Base-by-base conservation (phyloP, 1,139 yeast genomes). In the Geotrichum restrictum region DNA sequence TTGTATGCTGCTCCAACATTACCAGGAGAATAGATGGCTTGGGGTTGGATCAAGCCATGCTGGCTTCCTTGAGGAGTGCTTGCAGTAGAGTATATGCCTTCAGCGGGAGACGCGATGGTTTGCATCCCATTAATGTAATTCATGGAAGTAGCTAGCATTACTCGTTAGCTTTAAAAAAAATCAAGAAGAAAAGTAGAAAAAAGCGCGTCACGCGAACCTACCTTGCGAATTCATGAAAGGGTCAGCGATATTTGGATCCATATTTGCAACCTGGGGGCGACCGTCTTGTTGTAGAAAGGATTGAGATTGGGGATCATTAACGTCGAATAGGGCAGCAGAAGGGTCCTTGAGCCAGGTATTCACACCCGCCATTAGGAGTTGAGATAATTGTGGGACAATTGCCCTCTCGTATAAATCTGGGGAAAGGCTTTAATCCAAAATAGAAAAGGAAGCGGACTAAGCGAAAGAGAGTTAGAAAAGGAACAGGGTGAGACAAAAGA, bases 341-440 rank as follows among this genome's bases (percentile, higher is more conserved):
- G 49, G 39, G 31, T 46, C 49, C 24, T 39, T 46, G 16, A 46
- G 38, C 49, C 49, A 46, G 36, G 45, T 16, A 31, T 46, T 46
- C 19, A 32, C 49, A 32, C 39, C 44, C 21, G 49, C 37, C 49
- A 46, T 46, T 5, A 46, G 41, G 29, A 31, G 18, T 19, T 16
- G 14, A 18, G 27, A 16, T 37, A 37, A 19, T 21, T 37, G 24
- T 37, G 37, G 18, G 37, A 34, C 37, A 34, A 34, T 8, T 34
- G 37, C 37, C 37, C 18, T 34, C 7, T 34, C 19, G 14, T n/a
- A 13, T n/a, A n/a, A 34, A 34, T 34, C 37, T 16, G n/a, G 18
- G 16, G 33, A 24, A 10, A 3, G n/a, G 14, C 33, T 11, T 14
- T 19, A 38, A 14, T 18, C 22, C 22, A 14, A 14, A 38, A n/a